phyloP scores from a whole-genome alignment of 495 filamentous ascomycete species.

The Xylaria nigripes region DNA sequence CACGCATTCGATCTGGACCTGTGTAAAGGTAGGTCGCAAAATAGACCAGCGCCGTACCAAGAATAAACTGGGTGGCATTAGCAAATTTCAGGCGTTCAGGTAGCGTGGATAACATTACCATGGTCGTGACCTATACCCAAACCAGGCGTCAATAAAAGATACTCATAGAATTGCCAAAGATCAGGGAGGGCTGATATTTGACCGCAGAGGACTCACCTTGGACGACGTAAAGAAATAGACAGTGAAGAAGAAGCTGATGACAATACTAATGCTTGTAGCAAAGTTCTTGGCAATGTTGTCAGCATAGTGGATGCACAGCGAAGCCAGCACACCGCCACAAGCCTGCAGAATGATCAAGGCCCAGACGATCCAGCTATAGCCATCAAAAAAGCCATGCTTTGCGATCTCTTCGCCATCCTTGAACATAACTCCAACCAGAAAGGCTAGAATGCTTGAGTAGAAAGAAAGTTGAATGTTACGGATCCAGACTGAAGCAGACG shows the following conservation, averaged over 20 bases:
- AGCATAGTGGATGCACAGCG: slow-evolving; percentile 77
- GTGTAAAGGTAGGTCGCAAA: slow-evolving; percentile 81
- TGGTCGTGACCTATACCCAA: slow-evolving; percentile 31
- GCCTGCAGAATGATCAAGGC: slow-evolving; percentile 74
- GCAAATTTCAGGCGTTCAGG: neutral
- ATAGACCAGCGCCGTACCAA: slow-evolving; percentile 70
- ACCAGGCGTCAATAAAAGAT: neutral
- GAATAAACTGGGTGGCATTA: slow-evolving; percentile 52
- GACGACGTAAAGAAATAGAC: slow-evolving; percentile 72
- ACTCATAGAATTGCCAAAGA: neutral
- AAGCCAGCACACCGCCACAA: slow-evolving; percentile 70
- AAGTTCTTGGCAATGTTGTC: slow-evolving; percentile 88
- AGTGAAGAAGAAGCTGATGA: slow-evolving; percentile 76
- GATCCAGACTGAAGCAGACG: slow-evolving; percentile 71
- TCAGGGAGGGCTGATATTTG: neutral
- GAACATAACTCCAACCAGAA: slow-evolving; percentile 77
- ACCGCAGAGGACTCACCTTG: slow-evolving; percentile 32
- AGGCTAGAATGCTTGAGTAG: slow-evolving; percentile 79
- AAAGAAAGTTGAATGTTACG: slow-evolving; percentile 90
- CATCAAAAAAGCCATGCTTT: slow-evolving; percentile 80
- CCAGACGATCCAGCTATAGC: slow-evolving; percentile 91
- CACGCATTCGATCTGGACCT: slow-evolving; percentile 43
- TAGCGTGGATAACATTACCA: slow-evolving; percentile 45
- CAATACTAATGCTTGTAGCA: slow-evolving; percentile 81
- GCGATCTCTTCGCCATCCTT: slow-evolving; percentile 80